These are phyloP conservation scores for Colletotrichum lentis DNA, from an alignment of 2,329 filamentous ascomycete species.

Conservation along the genomic window DNA sequence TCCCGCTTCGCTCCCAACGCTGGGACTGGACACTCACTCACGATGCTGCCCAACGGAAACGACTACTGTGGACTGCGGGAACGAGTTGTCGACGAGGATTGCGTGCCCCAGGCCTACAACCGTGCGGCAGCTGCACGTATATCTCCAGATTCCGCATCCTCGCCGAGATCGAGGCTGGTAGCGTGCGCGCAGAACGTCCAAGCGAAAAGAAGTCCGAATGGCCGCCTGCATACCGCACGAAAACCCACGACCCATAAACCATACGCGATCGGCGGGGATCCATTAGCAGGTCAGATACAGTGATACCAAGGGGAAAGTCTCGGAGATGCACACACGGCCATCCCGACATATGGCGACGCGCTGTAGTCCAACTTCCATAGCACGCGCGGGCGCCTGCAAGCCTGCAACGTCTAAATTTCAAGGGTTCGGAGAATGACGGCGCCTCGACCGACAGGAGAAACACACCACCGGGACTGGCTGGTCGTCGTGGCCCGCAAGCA, in stretches of 20 bases:
- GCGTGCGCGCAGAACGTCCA: not conserved
- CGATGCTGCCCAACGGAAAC: slow-evolving; percentile 1
- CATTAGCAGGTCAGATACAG: not conserved
- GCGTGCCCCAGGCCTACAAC: not conserved
- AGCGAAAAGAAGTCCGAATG: slow-evolving; percentile 6
- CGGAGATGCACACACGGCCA: slow-evolving; percentile 15
- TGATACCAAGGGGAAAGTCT: not conserved
- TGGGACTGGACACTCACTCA: not conserved
- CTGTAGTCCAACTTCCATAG: not conserved
- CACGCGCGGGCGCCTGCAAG: not conserved
- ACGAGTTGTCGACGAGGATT: not conserved
- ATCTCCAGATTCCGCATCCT: not conserved
- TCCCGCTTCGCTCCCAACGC: not conserved
- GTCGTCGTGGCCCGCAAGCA: too few relatives aligned
- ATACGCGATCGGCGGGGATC: not conserved
- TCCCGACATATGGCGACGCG: not conserved
- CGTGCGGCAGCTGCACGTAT: not conserved
- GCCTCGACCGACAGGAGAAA: not conserved
- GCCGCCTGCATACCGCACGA: slow-evolving; percentile 1
- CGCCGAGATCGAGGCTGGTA: not conserved
- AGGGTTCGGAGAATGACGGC: not conserved
- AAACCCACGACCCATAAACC: not conserved
- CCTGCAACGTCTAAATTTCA: not conserved
- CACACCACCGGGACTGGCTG: not conserved
- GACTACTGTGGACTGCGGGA: not conserved